phyloP scores from a whole-genome alignment of 2,329 filamentous ascomycete species.

The Epichloe glyceriae region DNA sequence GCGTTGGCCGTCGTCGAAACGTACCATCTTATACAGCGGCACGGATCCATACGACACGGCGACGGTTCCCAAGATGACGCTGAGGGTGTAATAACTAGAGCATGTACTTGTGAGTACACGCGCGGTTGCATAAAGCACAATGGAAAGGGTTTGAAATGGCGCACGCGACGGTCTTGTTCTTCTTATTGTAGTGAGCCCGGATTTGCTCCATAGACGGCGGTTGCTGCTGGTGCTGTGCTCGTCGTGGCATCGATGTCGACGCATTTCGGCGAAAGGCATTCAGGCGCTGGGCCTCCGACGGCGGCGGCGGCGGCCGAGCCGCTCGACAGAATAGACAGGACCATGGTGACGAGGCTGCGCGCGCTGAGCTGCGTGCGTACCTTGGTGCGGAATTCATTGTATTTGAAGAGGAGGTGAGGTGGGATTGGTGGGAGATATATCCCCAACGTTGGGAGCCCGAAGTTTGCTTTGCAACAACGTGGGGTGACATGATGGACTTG shows the following conservation, averaged over 20 bases:
- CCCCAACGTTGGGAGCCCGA: not conserved
- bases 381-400: conserved; percentile 29
- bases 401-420: conserved; percentile 1
- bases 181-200: conserved; percentile 48
- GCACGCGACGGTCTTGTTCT: conserved; percentile 49
- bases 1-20: not conserved
- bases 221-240: conserved; percentile 14
- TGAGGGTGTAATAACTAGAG: conserved; percentile 58
- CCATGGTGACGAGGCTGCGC: conserved; percentile 18
- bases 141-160: not conserved
- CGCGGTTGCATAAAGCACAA: not conserved
- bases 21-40: conserved; percentile 76
- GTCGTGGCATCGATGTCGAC: conserved; percentile 17
- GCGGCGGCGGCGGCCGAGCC: conserved; percentile 15
- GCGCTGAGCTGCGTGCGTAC: conserved; percentile 19
- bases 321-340: conserved; percentile 26
- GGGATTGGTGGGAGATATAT: not conserved
- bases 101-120: not conserved
- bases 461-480: conserved; percentile 5
- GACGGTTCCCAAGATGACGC: conserved; percentile 66
- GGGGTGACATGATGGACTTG: conserved; percentile 2
- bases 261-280: conserved; percentile 18
- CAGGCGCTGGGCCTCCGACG: conserved; percentile 7
- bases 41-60: conserved; percentile 74
- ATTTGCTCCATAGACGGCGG: conserved; percentile 46